Evolutionary conservation across 192 early-diverging fungal species (phyloP), one percentile per base, ranked within the genome.

Genomic region (Coemansia sp.): DNA sequence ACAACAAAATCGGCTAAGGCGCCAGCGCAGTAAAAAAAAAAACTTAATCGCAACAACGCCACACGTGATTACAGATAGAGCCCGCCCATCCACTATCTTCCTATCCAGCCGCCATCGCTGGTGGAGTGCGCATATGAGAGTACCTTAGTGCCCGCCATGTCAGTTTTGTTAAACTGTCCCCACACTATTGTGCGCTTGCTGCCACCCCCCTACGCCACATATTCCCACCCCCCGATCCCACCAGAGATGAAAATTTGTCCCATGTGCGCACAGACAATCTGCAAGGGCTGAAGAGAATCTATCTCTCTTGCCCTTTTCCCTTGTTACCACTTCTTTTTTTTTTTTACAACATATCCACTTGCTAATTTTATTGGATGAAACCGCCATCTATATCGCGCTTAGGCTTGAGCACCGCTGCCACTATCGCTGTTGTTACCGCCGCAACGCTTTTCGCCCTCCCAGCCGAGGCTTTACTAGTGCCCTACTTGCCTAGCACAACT

Each of bases 351-450:
- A 41, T 41, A 41, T 45, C 18, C n/a, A 18, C 18, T 10, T 27
- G 24, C 49, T 52, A 27, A 11, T 27, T 12, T 52, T 52, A 7
- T 6, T 3, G 13, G 52, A 55, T 55, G 52, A 30, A n/a, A 22
- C 52, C 52, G 52, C 52, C 49, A n/a, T 52, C 52, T 32, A 55
- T 55, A 55, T 55, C 52, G 29, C 29, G 29, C 29, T 29, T 55
- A 13, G 15, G 29, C 4, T 5, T 13, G 52, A 55, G 29, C 4
- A 15, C 52, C 24, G 3, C 29, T 1, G 49, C 11, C 2, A 11
- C 24, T 55, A 59, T 65, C 24, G 43, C 62, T 64, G 32, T 34
- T 34, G 34, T 27, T 38, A 18, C 20, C 32, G 34, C 30, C 29
- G 32, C 41, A 30, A 10, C 58, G 12, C 37, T 66, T 16, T 5